Base-by-base conservation (phyloP, 768 basidiomycete genomes). In the Termitomyces sp. region DNA sequence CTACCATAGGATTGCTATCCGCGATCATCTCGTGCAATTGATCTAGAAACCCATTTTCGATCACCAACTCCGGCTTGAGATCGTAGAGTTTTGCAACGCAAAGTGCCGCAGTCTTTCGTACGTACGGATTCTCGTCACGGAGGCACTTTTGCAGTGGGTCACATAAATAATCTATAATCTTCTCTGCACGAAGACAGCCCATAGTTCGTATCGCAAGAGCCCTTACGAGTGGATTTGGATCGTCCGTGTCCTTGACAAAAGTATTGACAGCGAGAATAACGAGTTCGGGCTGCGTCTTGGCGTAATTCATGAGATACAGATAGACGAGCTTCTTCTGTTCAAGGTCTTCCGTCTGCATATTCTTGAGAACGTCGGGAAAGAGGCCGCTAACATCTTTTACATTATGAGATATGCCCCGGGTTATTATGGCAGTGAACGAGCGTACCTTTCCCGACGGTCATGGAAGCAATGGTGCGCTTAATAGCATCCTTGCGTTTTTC, bases 281-380 rank as follows among this genome's bases (percentile, higher is more conserved):
- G 58, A 98, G 90, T 67, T 99, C 97, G 0, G 97, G 97, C 66
- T 99, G 97, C 0, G 96, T 95, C 68, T 97, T 97, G 34, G 96
- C 96, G 62, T 98, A 99, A 76, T 99, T 99, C 90, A 98, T 98
- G 56, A 99, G 85, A 71, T 98, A 98, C 22, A 97, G 82, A 65
- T 97, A 98, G n/a, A 98, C 97, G 34, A 99, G 88, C 73, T 99
- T 98, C 84, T 98, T 99, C 75, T 98, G 97, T 71, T 99, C 97
- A 52, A 99, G 82, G 70, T 98, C 96, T 50, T 99, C 96, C 24
- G 97, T 98, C 74, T 98, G 96, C 95, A 94, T 97, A 73, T 98
- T 98, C 81, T 97, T 97, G 66, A 99, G 85, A 30, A 98, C 96
- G 72, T 98, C 93, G 8, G 96, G 95, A 68, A 98, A 98, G 61